Percentiles rank a stretch among this genome's conserved stretches.
phyloP scores from a whole-genome alignment of 106 monocot species.

The Dendrobium huoshanense region DNA sequence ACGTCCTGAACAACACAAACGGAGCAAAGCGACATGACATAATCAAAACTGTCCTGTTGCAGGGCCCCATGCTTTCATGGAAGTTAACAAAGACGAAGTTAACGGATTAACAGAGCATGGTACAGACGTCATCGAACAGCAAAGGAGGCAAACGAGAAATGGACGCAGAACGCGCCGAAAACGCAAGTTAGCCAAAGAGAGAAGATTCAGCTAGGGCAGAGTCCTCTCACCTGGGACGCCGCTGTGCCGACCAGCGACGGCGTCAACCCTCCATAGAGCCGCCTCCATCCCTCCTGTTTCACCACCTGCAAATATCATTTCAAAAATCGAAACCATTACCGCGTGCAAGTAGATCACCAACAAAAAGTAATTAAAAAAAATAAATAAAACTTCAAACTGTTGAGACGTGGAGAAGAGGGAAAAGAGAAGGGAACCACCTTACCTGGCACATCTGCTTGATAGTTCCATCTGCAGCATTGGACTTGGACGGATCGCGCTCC shows the following conservation, averaged over 20 bases:
- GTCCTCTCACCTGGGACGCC: conserved; percentile 60
- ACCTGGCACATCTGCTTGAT: conserved; percentile 61
- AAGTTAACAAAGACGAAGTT: background rate
- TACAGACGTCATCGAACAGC: background rate
- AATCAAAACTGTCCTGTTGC: background rate
- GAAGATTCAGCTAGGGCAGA: background rate
- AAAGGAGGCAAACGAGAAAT: background rate
- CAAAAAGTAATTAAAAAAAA: background rate
- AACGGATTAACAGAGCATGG: background rate
- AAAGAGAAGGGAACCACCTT: background rate
- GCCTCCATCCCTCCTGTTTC: conserved; percentile 78
- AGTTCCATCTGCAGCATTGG: conserved; percentile 38
- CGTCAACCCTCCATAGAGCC: conserved; percentile 70
- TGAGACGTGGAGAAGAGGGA: background rate
- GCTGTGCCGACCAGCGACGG: conserved; percentile 90
- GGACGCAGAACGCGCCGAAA: background rate
- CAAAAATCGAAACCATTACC: background rate
- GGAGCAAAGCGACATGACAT: background rate
- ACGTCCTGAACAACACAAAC: background rate
- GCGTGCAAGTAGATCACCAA: background rate
- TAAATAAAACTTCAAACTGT: background rate
- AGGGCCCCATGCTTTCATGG: background rate
- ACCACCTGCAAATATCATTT: conserved; percentile 35
- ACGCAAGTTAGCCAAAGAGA: background rate
- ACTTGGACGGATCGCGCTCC: conserved; percentile 57